Evolutionary conservation across 164 flowering plant species (phyloP), one percentile per base, ranked within the genome.

Genomic region (Echeveria elegans): DNA sequence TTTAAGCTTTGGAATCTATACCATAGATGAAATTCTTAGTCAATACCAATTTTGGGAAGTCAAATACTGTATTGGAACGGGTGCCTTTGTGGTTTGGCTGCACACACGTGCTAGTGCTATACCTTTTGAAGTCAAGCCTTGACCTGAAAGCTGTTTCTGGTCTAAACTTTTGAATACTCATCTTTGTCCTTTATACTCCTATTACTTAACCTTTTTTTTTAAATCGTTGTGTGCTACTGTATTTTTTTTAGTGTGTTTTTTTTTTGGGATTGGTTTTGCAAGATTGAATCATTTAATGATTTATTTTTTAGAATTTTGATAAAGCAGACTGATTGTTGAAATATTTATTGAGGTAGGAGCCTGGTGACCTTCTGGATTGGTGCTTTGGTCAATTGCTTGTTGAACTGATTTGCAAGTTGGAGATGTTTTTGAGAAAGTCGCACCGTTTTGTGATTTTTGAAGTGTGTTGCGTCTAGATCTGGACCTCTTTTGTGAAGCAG

Each of bases 71-170:
- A n/a, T n/a, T 56, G 23, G 28, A 18, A 52, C 10, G 59, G 23
- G 53, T 7, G 37, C 8, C 11, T 48, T 1, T 48, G 1, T 48
- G 53, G 53, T 48, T 48, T 23, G 24, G 19, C 5, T 8, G 32
- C 61, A 15, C 61, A 56, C 61, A n/a, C n/a, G n/a, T n/a, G n/a
- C n/a, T n/a, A n/a, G 34, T 56, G 61, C 61, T 26, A 23, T 28
- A 26, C 4, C 30, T n/a, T 53, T 53, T 53, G 60, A 53, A 56
- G 61, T 56, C 61, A 56, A 56, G 26, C 32, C 28, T 4, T 56
- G 19, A 11, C n/a, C n/a, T n/a, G n/a, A n/a, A n/a, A n/a, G 56
- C 56, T 50, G 56, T 56, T 28, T 53, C 30, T 53, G 32, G 61
- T 56, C 61, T 26, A 28, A 26, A 28, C 31, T 28, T 56, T 56